Base-by-base conservation (phyloP, 169 alveolate genomes). In the Perkinsus olseni region DNA sequence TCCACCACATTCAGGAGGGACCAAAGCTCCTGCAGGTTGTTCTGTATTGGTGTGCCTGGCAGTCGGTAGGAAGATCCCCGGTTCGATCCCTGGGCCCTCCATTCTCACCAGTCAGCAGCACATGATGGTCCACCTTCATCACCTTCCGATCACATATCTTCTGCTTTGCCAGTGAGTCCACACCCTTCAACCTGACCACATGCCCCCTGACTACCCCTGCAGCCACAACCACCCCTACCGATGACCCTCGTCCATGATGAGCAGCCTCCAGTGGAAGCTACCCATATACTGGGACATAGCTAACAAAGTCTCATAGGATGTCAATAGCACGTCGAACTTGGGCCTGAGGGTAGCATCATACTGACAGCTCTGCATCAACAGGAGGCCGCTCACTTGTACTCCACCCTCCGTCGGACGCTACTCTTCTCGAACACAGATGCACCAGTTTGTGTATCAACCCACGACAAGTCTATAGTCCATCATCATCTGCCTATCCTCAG, bases 11-110 rank as follows among this genome's bases (percentile, higher is more conserved):
- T 45, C 62, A 98, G 97, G 91, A 98, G 96, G 62, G 99, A 96
- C 99, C 99, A 98, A 38, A 98, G 95, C 94, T 98, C 99, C 92
- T 96, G 93, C 4, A 98, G 97, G 94, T 97, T 97, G 95, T 98
- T 98, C 95, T 98, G 98, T 38, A 98, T 97, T 13, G 99, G 99
- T 0, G 99, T 98, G 28, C 99, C 99, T 0, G 99, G 97, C 38
- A 98, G 94, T n/a, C 24, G 97, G 95, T 31, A 98, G 62, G 17
- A 45, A 45, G 62, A 17, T 45, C 62, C 62, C 62, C 17, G 62
- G 62, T 45, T 45, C 62, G 62, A 45, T 45, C 17, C 62, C 62
- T 17, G 17, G 6, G 62, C 62, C 62, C 24, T 45, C 62, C 62
- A 45, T 45, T 45, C 62, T 45, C 62, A 45, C 62, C 62, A 17